A percentile compares a stretch with the other conserved stretches of the same genome.
Evolutionary conservation across 176 grass and related monocot species (phyloP).

Genomic region (Triticum monococcum): DNA sequence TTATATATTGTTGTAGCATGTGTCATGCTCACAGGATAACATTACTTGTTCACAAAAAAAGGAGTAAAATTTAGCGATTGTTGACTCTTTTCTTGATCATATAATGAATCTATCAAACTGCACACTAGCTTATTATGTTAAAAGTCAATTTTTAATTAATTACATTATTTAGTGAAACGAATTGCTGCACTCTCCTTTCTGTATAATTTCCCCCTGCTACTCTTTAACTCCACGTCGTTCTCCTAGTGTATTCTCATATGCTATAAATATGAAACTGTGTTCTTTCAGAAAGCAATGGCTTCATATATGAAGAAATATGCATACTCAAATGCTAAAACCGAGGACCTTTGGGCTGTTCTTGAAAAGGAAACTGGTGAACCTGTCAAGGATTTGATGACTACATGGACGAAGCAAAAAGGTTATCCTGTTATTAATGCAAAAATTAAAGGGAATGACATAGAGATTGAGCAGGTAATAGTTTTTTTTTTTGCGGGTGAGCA

Average conservation of each 20-base stretch:
- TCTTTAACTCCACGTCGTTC: neutral
- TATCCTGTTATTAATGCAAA: slow-evolving; percentile 75
- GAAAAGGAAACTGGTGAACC: slow-evolving; percentile 85
- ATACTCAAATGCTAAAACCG: slow-evolving; percentile 90
- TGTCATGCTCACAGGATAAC: slow-evolving; percentile 4
- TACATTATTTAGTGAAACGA: slow-evolving; percentile 10
- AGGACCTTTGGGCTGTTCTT: slow-evolving; percentile 89
- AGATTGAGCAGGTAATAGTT: slow-evolving; percentile 68
- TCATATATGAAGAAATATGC: slow-evolving; percentile 82
- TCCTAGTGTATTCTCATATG: slow-evolving; percentile 9
- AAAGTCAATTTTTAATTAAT: neutral
- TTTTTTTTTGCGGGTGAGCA: slow-evolving; percentile 28
- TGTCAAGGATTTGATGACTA: slow-evolving; percentile 71
- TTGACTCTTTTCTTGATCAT: slow-evolving; percentile 19
- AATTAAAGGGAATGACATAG: slow-evolving; percentile 49
- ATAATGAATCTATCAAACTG: slow-evolving; percentile 1
- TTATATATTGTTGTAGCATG: slow-evolving; percentile 9
- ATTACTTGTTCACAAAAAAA: neutral
- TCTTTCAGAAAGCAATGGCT: slow-evolving; percentile 72
- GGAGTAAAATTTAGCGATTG: neutral
- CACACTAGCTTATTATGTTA: neutral
- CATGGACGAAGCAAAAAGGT: slow-evolving; percentile 94
- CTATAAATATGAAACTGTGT: slow-evolving; percentile 3
- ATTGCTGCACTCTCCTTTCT: slow-evolving; percentile 2
- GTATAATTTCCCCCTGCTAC: neutral